Evolutionary conservation across 176 grass and related monocot species (phyloP).

Genomic region (Avena atlantica): DNA sequence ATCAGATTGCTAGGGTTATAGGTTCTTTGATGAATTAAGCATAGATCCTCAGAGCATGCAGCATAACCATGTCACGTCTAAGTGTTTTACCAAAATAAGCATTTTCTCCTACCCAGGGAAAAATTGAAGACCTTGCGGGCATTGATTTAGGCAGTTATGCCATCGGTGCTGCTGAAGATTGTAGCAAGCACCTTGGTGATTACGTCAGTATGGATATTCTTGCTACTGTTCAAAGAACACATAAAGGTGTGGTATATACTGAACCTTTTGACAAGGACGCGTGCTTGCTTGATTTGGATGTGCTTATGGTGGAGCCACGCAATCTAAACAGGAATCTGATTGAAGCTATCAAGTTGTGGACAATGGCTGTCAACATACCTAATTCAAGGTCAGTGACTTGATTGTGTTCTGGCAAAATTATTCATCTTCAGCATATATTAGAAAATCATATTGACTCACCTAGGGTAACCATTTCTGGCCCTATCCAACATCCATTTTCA

Average conservation of each 20-base stretch:
- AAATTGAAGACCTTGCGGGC: conserved; percentile 70
- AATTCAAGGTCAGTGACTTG: conserved; percentile 55
- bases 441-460: neutral
- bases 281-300: conserved; percentile 73
- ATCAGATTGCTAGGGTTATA: conserved; percentile 5
- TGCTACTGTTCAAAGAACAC: conserved; percentile 72
- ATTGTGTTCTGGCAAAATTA: neutral
- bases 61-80: neutral
- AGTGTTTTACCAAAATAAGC: neutral
- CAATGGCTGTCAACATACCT: conserved; percentile 51
- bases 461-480: neutral
- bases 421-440: neutral
- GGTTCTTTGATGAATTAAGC: neutral
- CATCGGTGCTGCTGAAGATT: conserved; percentile 71
- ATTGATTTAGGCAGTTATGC: conserved; percentile 65
- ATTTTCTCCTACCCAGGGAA: conserved; percentile 57
- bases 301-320: conserved; percentile 68
- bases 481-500: conserved; percentile 37
- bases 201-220: conserved; percentile 75
- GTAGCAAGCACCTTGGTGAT: conserved; percentile 63
- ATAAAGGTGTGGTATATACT: conserved; percentile 51
- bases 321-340: conserved; percentile 57
- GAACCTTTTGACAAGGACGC: conserved; percentile 71
- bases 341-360: conserved; percentile 71
- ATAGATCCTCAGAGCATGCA: neutral